These are phyloP conservation scores for Scutellaria barbata DNA, from an alignment of 257 asterid species.

Conservation along the genomic window DNA sequence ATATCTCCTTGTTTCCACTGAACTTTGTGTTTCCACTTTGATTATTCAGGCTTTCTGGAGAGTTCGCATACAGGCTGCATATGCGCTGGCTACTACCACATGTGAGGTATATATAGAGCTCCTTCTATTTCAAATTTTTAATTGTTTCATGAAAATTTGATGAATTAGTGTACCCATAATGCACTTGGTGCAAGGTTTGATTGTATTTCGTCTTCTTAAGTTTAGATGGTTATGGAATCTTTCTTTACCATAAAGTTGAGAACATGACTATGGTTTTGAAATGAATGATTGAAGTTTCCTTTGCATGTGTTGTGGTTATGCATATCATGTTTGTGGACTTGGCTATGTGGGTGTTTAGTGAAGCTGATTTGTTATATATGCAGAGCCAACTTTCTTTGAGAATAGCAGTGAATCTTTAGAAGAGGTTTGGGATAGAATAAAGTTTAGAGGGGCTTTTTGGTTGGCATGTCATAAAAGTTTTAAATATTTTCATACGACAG, in stretches of 20 bases:
- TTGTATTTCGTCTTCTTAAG: background rate
- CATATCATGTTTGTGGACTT: background rate
- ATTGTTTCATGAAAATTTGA: conserved; percentile 20
- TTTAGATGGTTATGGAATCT: background rate
- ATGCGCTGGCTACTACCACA: conserved; percentile 86
- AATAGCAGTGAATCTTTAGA: too few relatives aligned
- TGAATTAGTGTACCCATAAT: conserved; percentile 7
- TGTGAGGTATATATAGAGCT: conserved; percentile 63
- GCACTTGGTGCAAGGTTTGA: conserved; percentile 25
- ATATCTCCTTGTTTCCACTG: conserved; percentile 24
- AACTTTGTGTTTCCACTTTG: conserved; percentile 34
- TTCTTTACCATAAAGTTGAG: conserved; percentile 6
- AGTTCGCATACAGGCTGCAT: conserved; percentile 91
- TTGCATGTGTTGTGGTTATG: conserved; percentile 10
- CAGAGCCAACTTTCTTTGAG: background rate
- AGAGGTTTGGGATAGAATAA: too few relatives aligned
- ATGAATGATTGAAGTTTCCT: conserved; percentile 20
- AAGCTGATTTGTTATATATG: conserved; percentile 15
- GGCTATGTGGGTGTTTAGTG: background rate
- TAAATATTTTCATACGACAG: too few relatives aligned
- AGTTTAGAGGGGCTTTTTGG: too few relatives aligned
- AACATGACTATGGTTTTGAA: conserved; percentile 28
- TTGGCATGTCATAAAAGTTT: too few relatives aligned
- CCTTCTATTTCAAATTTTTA: conserved; percentile 26
- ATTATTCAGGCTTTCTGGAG: conserved; percentile 89